Conservation (phyloP, 352 stramenopile species). For the Ochromonadaceae sp. region DNA sequence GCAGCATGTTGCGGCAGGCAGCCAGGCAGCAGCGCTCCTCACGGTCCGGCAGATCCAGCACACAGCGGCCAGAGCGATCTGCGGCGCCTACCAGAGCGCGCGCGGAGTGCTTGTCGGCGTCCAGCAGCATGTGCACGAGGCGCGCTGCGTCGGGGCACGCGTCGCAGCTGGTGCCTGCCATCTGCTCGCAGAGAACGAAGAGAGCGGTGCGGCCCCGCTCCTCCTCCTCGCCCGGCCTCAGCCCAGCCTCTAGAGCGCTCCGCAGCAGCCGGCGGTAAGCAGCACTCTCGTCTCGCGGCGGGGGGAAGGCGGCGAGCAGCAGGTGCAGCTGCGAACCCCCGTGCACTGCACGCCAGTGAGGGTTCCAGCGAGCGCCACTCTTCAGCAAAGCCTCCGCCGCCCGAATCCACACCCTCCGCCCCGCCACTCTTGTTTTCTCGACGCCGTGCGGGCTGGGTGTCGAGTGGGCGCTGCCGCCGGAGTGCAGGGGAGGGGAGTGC, state of each 20-base stretch:
- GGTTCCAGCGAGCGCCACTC: conserved; percentile 1
- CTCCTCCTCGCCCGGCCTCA: neutral
- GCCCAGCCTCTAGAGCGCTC: neutral
- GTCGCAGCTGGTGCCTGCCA: neutral
- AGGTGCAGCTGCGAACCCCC: conserved; percentile 6
- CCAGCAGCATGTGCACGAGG: too few species aligned
- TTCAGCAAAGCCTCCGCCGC: conserved; percentile 7
- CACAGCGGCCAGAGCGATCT: too few species aligned
- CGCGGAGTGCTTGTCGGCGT: too few species aligned
- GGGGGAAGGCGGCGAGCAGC: neutral
- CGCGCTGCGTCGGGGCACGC: neutral
- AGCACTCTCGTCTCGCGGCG: neutral
- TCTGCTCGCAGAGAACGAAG: conserved; percentile 9
- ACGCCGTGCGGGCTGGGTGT: too few species aligned
- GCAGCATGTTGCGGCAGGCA: too few species aligned
- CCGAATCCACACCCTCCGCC: neutral
- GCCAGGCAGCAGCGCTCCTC: too few species aligned
- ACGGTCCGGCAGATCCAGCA: too few species aligned
- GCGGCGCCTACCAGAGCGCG: too few species aligned
- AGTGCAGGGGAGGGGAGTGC: too few species aligned
- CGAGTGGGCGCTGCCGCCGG: too few species aligned
- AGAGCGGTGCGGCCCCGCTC: neutral
- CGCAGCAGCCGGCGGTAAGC: neutral
- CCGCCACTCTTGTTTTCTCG: too few species aligned
- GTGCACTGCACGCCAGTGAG: neutral